A percentile compares a stretch with the other conserved stretches of the same genome.
phyloP scores from a whole-genome alignment of 352 stramenopile genomes.

The Phytophthora uliginosa region DNA sequence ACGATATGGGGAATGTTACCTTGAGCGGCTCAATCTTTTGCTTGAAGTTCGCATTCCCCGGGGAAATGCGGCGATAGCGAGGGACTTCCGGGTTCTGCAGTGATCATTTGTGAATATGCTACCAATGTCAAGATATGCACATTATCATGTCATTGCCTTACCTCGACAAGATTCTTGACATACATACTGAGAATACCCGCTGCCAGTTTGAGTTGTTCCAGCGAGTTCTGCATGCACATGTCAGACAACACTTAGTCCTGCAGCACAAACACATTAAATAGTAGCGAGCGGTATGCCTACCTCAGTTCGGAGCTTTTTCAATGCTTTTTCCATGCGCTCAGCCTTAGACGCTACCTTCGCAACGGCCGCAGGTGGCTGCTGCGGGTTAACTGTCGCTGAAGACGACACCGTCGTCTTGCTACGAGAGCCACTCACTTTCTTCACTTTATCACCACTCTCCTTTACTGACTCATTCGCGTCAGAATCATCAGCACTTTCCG shows the following conservation, averaged over 20 bases:
- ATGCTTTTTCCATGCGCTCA: slow-evolving; percentile 53
- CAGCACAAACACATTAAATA: background rate
- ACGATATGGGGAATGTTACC: slow-evolving; percentile 38
- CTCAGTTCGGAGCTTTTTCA: slow-evolving; percentile 66
- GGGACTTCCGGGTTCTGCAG: slow-evolving; percentile 82
- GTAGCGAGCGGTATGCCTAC: slow-evolving; percentile 33
- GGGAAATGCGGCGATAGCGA: slow-evolving; percentile 82
- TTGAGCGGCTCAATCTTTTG: slow-evolving; percentile 86
- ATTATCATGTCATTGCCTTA: slow-evolving; percentile 21
- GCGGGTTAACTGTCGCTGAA: slow-evolving; percentile 2
- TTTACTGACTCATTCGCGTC: background rate
- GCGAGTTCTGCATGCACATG: slow-evolving; percentile 58
- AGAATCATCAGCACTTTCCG: slow-evolving; percentile 5
- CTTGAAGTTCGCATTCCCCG: slow-evolving; percentile 87
- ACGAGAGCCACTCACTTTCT: slow-evolving; percentile 12
- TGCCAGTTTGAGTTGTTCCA: slow-evolving; percentile 76
- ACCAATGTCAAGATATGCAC: background rate
- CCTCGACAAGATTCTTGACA: slow-evolving; percentile 88
- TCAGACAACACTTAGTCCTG: background rate
- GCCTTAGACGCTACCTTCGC: slow-evolving; percentile 32
- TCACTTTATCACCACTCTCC: slow-evolving; percentile 10
- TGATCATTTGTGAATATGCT: background rate
- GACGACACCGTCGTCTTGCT: slow-evolving; percentile 5
- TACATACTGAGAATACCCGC: slow-evolving; percentile 87
- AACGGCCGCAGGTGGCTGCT: slow-evolving; percentile 24